Base-by-base conservation (phyloP, 768 basidiomycete genomes). In the Macrocybe gigantea region DNA sequence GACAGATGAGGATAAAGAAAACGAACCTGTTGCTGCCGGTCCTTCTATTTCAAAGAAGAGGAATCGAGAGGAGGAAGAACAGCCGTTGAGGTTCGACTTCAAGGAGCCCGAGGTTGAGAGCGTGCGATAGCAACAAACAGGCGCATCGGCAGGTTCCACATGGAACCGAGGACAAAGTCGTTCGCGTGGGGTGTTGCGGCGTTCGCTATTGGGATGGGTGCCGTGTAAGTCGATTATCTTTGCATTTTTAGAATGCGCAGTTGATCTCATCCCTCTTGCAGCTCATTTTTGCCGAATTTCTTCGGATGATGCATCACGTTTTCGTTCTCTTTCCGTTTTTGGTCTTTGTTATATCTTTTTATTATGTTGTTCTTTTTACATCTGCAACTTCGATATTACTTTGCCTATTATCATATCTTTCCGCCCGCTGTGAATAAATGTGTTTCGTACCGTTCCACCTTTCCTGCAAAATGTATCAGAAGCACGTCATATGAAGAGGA, bases 181-280 rank as follows among this genome's bases (percentile, higher is more conserved):
- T 72, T 85, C 46, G 88, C 85, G 2, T 93, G 90, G 90, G 91
- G 91, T 34, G 71, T 86, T 13, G 74, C 87, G 34, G 85, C 86
- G 13, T 94, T 95, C 65, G 88, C 87, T 34, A 71, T 91, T 43
- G 90, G 90, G 30, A 69, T 88, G 63, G 79, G 87, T 43, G 90
- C 88, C 52, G 77, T 86, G 88, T 92, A 58, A 68, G 85, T 81
- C 30, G 45, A 47, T 41, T 44, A 34, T 34, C 5, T 49, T 32
- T 5, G 10, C 34, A 3, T 34, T 35, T n/a, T 39, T 9, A 22
- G 30, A 35, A 47, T 38, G 55, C 45, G 45, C 35, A 55, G 44
- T 11, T 38, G 32, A 37, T 44, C 34, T 33, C 22, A n/a, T 44
- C 30, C 29, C 9, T 22, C 14, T 33, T 44, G 41, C 56, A 82